phyloP scores from a whole-genome alignment of 768 basidiomycete genomes.

The Fistulinella prunicolor region DNA sequence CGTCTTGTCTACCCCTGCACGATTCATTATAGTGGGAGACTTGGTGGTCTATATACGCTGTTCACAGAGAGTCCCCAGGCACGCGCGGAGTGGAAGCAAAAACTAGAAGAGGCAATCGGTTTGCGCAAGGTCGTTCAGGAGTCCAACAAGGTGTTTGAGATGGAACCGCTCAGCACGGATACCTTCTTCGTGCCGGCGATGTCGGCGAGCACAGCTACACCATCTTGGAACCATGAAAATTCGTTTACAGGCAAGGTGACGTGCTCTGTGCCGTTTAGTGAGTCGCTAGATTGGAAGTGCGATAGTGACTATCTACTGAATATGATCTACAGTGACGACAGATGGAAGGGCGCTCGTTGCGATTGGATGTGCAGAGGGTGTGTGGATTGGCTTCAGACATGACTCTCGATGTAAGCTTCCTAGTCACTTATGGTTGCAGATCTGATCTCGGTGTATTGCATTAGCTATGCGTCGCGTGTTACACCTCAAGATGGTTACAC shows the following conservation, averaged over 20 bases:
- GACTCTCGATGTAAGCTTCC: slow-evolving; percentile 68
- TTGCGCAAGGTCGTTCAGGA: slow-evolving; percentile 86
- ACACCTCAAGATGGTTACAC: slow-evolving; percentile 90
- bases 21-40: slow-evolving; percentile 83
- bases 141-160: slow-evolving; percentile 92
- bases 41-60: slow-evolving; percentile 82
- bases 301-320: slow-evolving; percentile 7
- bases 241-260: slow-evolving; percentile 83
- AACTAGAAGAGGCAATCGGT: slow-evolving; percentile 84
- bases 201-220: slow-evolving; percentile 40
- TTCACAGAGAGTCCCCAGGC: slow-evolving; percentile 80
- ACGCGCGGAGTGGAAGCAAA: slow-evolving; percentile 85
- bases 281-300: slow-evolving; percentile 13
- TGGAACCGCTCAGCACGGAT: slow-evolving; percentile 84
- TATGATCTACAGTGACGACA: slow-evolving; percentile 54
- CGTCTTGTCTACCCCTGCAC: slow-evolving; percentile 85
- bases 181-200: slow-evolving; percentile 81
- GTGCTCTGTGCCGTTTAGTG: slow-evolving; percentile 91
- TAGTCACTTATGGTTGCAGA: background rate
- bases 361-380: slow-evolving; percentile 92
- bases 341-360: slow-evolving; percentile 87
- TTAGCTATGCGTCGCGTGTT: slow-evolving; percentile 89
- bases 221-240: slow-evolving; percentile 67
- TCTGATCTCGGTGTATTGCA: slow-evolving; percentile 8
- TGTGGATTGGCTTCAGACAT: slow-evolving; percentile 92